Base-by-base conservation (phyloP, 352 stramenopile species). In the Elongisporangium prolatum region DNA sequence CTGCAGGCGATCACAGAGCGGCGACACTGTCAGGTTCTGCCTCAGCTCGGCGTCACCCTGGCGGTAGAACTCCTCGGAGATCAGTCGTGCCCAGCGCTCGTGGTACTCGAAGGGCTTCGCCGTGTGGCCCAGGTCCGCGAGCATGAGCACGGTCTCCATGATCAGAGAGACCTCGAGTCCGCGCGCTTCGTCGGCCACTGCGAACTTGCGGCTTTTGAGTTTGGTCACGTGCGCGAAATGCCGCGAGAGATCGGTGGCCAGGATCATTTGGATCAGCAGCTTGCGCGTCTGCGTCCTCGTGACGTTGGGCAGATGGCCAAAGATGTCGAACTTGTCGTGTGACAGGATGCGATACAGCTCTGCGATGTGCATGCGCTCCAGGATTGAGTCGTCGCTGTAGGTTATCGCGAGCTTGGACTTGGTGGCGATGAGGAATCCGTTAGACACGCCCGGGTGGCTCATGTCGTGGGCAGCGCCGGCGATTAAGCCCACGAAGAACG, bases 401-500 rank as follows among this genome's bases (percentile, higher is more conserved):
- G 75, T 86, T 63, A 98, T 80, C 44, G 92, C 91, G n/a, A 97
- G 68, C 24, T 93, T 88, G 44, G 84, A 91, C 47, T 69, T 75
- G n/a, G 89, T 95, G 25, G 88, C 80, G 53, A 97, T 84, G 44
- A 97, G 80, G 57, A 96, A 98, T 48, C 72, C 73, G 66, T 98
- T 98, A 14, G 87, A 97, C 16, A 94, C 86, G 24, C 93, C 93
- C 0, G 88, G 85, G 59, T 98, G 93, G 37, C 83, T 93, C 16
- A 97, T 84, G 71, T 98, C 93, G 64, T 98, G 93, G n/a, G 83
- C 83, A 0, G 95, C 72, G 2, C 90, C 86, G 2, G 97, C 77
- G 3, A 98, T 60, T 4, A 97, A 77, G 2, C 81, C 76, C 40
- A 89, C 74, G 14, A 86, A 80, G 21, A 86, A 69, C 17, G 71